A percentile compares a stretch with the other conserved stretches of the same genome.
Evolutionary conservation across 441 rosid species (phyloP).

Genomic region (Mallotus repandus): DNA sequence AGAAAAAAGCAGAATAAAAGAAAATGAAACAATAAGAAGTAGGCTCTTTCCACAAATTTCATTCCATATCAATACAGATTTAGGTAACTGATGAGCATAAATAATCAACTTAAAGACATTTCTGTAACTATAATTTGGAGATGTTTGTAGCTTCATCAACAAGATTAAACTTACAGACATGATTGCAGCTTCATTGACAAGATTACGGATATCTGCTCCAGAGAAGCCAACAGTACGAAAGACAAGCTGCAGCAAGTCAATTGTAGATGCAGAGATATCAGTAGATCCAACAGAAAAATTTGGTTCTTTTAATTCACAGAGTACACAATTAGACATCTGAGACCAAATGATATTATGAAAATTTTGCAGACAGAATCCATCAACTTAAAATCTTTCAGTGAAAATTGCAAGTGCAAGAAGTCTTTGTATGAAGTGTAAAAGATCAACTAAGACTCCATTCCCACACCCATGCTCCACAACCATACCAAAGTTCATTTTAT

Average conservation of each 20-base stretch:
- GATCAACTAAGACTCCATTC: not conserved
- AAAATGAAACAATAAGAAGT: not conserved
- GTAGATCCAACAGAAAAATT: not conserved
- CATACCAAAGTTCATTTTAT: not conserved
- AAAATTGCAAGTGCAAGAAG: not conserved
- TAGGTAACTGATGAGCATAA: not conserved
- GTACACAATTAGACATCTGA: not conserved
- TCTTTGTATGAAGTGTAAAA: not conserved
- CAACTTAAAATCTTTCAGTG: not conserved
- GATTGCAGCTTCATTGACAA: constrained; percentile 95
- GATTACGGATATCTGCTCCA: constrained; percentile 96
- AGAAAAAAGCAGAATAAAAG: not conserved
- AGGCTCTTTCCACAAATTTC: not conserved
- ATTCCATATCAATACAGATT: not conserved
- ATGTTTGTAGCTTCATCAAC: not conserved
- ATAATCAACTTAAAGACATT: not conserved
- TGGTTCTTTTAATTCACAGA: not conserved
- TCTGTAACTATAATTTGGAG: not conserved
- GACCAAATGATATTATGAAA: not conserved
- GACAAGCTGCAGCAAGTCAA: constrained; percentile 61
- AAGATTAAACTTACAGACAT: constrained; percentile 76
- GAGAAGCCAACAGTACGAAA: constrained; percentile 95
- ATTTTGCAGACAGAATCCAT: not conserved
- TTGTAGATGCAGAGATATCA: not conserved
- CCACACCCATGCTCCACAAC: too few species aligned